Evolutionary conservation across 2,329 filamentous ascomycete species (phyloP).

Genomic region (Neophaeococcomyces mojaviensis): DNA sequence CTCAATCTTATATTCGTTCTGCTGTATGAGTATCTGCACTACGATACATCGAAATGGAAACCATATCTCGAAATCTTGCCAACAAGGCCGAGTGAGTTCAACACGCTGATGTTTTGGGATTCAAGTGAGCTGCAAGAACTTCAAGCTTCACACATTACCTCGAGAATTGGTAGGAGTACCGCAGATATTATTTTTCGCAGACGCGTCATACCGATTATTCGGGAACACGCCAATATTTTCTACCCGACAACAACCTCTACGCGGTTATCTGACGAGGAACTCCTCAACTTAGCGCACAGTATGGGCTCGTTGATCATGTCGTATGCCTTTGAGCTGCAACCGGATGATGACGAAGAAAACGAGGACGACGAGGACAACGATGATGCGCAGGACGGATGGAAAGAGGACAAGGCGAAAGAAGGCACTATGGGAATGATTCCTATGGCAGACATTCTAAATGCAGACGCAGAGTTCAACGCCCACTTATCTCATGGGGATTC

Average conservation of each 20-base stretch:
- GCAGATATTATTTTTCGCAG: conserved; percentile 64
- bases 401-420: conserved; percentile 8
- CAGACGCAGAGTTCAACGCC: conserved; percentile 61
- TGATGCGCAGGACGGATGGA: conserved; percentile 50
- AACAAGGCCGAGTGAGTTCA: conserved; percentile 45
- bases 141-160: conserved; percentile 66
- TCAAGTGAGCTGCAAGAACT: conserved; percentile 61
- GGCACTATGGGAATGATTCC: conserved; percentile 60
- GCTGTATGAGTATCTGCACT: conserved; percentile 63
- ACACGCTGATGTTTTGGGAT: conserved; percentile 88
- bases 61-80: conserved; percentile 73
- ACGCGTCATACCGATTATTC: conserved; percentile 48
- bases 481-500: conserved; percentile 54
- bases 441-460: conserved; percentile 82
- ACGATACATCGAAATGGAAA: conserved; percentile 61
- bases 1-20: conserved; percentile 65
- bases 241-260: conserved; percentile 30
- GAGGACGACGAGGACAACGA: conserved; percentile 36
- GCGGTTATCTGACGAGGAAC: conserved; percentile 30
- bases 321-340: conserved; percentile 74
- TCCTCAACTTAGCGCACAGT: conserved; percentile 58
- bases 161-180: conserved; percentile 63
- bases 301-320: conserved; percentile 90
- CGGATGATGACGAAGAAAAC: conserved; percentile 12
- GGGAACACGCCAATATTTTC: conserved; percentile 36